These are phyloP conservation scores for Saksenaea vasiformis DNA, from an alignment of 371 early-diverging fungal genomes.

Conservation along the genomic window DNA sequence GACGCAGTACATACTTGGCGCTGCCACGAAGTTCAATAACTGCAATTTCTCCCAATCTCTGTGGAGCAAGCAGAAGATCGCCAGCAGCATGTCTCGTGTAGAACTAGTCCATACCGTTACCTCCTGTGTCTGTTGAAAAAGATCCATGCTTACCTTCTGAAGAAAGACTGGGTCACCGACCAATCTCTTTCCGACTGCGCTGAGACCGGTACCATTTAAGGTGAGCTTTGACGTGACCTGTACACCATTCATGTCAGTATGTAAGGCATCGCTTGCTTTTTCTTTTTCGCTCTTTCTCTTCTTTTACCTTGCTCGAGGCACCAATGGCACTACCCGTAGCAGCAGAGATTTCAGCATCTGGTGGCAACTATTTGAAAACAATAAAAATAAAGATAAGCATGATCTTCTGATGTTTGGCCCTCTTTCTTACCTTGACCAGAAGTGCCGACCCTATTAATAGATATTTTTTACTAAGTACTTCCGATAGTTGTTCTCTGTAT, in stretches of 20 bases:
- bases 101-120: slow-evolving; percentile 39
- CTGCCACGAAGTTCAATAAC: slow-evolving; percentile 63
- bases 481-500: neutral
- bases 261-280: neutral
- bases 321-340: slow-evolving; percentile 66
- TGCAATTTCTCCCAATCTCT: slow-evolving; percentile 65
- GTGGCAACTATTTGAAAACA: slow-evolving; percentile 45
- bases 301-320: slow-evolving; percentile 53
- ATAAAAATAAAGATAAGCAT: neutral
- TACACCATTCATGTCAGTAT: neutral
- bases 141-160: slow-evolving; percentile 53
- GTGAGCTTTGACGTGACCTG: slow-evolving; percentile 56
- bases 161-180: slow-evolving; percentile 61
- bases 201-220: slow-evolving; percentile 49
- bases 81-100: slow-evolving; percentile 58
- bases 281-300: neutral
- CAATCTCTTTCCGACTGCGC: slow-evolving; percentile 52
- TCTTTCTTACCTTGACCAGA: slow-evolving; percentile 46
- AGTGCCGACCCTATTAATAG: slow-evolving; percentile 39
- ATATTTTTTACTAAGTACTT: neutral
- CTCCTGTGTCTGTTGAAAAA: neutral
- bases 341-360: slow-evolving; percentile 64
- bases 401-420: neutral
- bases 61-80: slow-evolving; percentile 73
- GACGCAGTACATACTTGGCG: slow-evolving; percentile 66